phyloP scores from a whole-genome alignment of 495 filamentous ascomycete species.

The Neurospora sp. region DNA sequence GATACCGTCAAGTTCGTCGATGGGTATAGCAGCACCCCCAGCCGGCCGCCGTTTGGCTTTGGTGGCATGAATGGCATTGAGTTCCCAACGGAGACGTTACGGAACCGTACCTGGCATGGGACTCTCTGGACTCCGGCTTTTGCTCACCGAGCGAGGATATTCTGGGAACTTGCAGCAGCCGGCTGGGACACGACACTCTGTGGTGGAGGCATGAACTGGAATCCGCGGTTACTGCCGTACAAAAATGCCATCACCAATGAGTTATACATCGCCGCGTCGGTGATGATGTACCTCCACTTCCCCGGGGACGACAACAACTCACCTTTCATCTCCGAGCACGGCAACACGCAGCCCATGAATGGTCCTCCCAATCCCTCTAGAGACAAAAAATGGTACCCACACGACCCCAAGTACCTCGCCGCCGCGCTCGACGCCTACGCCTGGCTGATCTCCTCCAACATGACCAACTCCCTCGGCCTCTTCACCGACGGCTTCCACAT shows the following conservation, averaged over 20 bases:
- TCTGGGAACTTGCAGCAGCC: conserved; percentile 69
- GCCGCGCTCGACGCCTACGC: conserved; percentile 68
- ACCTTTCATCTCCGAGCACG: conserved; percentile 41
- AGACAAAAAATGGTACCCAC: conserved; percentile 23
- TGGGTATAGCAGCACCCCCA: conserved; percentile 37
- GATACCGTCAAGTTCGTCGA: conserved; percentile 69
- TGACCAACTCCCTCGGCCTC: conserved; percentile 71
- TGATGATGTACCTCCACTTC: conserved; percentile 86
- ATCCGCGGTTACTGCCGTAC: conserved; percentile 69
- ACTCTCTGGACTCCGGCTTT: conserved; percentile 66
- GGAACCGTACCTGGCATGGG: conserved; percentile 55
- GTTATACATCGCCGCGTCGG: conserved; percentile 71
- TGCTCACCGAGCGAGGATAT: conserved; percentile 76
- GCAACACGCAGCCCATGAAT: not conserved
- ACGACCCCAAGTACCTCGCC: conserved; percentile 55
- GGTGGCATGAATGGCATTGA: not conserved
- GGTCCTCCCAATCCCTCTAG: not conserved
- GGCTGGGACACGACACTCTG: conserved; percentile 83
- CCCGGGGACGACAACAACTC: conserved; percentile 66
- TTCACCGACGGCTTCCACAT: conserved; percentile 92
- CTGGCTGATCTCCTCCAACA: conserved; percentile 70
- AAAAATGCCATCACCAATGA: conserved; percentile 98
- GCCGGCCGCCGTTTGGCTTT: not conserved
- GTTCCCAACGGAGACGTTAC: conserved; percentile 2
- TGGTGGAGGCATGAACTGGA: conserved; percentile 90